These are phyloP conservation scores for Raffaelea deltoideospora DNA, from an alignment of 2,329 filamentous ascomycete species.

Conservation along the genomic window DNA sequence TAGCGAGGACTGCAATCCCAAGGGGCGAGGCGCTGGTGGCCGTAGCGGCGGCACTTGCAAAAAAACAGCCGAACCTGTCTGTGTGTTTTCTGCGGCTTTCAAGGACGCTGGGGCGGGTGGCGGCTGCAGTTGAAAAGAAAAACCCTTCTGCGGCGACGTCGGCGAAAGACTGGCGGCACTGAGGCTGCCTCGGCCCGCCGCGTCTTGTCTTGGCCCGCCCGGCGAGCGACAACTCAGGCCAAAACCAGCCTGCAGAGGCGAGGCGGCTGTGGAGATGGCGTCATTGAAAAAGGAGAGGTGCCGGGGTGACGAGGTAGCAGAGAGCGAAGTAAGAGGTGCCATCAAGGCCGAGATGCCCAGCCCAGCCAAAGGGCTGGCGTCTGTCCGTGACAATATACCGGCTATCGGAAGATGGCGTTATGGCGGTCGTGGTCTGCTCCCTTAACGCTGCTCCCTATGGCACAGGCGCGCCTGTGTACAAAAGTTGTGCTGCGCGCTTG, in stretches of 20 bases:
- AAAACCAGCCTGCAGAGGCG: conserved; percentile 15
- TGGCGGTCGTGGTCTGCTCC: not conserved
- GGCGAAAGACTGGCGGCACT: conserved; percentile 1
- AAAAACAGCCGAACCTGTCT: not conserved
- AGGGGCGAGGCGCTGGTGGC: not conserved
- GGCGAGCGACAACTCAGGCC: conserved; percentile 18
- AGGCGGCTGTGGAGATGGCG: conserved; percentile 15
- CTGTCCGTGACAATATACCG: conserved; percentile 40
- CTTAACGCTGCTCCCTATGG: no score
- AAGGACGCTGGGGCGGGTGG: no score
- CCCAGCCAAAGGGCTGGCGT: no score
- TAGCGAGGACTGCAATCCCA: no score
- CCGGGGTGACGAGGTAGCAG: not conserved
- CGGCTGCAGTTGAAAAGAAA: not conserved
- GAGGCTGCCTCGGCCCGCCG: conserved; percentile 6
- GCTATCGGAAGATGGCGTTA: conserved; percentile 27
- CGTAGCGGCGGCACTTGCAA: not conserved
- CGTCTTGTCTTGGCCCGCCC: conserved; percentile 11
- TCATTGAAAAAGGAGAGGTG: conserved; percentile 8
- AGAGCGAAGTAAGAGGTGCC: conserved; percentile 10
- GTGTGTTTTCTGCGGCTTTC: not conserved
- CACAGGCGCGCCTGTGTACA: no score
- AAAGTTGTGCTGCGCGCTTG: no score
- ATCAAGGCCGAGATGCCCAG: conserved; percentile 22
- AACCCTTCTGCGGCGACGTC: no score